phyloP scores from a whole-genome alignment of 2,329 filamentous ascomycete species.

The Mycosphaerella sp. region DNA sequence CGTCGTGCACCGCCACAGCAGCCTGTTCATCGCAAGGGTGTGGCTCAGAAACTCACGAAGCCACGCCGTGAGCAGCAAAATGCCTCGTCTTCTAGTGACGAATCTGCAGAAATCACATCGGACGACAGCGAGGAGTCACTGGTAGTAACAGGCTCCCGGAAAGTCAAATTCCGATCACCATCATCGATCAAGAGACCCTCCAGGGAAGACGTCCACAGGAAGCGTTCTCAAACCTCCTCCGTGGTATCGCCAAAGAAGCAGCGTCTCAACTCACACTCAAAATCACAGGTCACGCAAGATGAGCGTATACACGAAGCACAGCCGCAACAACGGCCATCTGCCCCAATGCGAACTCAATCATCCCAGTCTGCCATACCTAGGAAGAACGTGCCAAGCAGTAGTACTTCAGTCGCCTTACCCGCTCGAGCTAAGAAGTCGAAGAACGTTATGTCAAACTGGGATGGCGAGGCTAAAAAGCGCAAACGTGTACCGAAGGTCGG shows the following conservation, averaged over 20 bases:
- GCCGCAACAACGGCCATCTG: background rate
- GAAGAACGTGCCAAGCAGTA: conserved; percentile 13
- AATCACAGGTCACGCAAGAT: background rate
- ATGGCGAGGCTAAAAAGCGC: conserved; percentile 9
- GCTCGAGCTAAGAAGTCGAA: conserved; percentile 8
- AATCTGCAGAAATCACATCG: background rate
- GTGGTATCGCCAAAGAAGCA: background rate
- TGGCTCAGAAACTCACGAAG: conserved; percentile 19
- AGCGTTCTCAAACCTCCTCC: background rate
- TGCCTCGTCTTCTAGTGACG: conserved; percentile 7
- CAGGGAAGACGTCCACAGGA: background rate
- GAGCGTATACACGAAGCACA: background rate
- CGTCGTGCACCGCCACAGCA: background rate
- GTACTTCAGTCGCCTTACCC: background rate
- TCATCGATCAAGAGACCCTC: background rate
- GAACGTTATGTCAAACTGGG: conserved; percentile 17
- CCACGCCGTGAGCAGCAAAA: background rate
- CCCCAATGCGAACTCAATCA: background rate
- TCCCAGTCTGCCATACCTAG: conserved; percentile 9
- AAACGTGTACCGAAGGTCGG: conserved; percentile 24
- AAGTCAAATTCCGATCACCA: background rate
- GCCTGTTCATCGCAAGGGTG: conserved; percentile 15
- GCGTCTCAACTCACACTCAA: background rate
- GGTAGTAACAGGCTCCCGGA: background rate
- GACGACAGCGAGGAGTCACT: conserved; percentile 10